Base-by-base conservation (phyloP, 1,284 basidiomycete species). In the Microbotryomycetes sp. region DNA sequence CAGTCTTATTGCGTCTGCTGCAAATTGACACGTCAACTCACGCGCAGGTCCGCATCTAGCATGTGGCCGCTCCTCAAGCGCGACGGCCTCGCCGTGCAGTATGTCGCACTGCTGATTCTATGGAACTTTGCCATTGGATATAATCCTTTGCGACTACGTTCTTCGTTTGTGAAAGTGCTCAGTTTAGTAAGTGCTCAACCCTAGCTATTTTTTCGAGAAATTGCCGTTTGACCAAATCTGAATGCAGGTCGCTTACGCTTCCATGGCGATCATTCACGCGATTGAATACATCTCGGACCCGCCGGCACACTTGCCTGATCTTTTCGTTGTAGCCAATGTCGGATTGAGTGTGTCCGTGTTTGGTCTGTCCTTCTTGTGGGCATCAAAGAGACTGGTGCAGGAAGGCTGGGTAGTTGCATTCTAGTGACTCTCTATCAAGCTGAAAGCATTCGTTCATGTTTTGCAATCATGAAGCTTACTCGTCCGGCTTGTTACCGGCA, bases 61-160 rank as follows among this genome's bases (percentile, higher is more conserved):
- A 89, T 96, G 86, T 96, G 87, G 85, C 91, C 92, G 0, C 76
- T 96, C 26, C 76, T 96, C 28, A 84, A 85, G 68, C 81, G 82
- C 62, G 92, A 96, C 64, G 88, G 87, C 0, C 80, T 89, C n/a
- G 82, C 79, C 1, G 64, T 88, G 16, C 88, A 87, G 73, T 91
- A 91, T 66, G 60, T 87, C 27, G 82, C 82, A 0, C 74, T 85
- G 5, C 77, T 83, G 4, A 21, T 87, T 0, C 71, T 88, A 2
- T 97, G 91, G 90, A 96, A 94, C 72, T 82, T 82, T 62, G 62
- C 87, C 2, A 81, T 93, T 56, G 92, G 93, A 1, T 84, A 89
- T 56, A 72, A 69, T 28, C 76, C 76, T 0, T 75, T 85, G 48
- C 76, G 75, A 5, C 51, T 79, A 21, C 73, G 72, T 0, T 70